These are phyloP conservation scores for Saturnispora ahearnii DNA, from an alignment of 805 yeast species.

Conservation along the genomic window DNA sequence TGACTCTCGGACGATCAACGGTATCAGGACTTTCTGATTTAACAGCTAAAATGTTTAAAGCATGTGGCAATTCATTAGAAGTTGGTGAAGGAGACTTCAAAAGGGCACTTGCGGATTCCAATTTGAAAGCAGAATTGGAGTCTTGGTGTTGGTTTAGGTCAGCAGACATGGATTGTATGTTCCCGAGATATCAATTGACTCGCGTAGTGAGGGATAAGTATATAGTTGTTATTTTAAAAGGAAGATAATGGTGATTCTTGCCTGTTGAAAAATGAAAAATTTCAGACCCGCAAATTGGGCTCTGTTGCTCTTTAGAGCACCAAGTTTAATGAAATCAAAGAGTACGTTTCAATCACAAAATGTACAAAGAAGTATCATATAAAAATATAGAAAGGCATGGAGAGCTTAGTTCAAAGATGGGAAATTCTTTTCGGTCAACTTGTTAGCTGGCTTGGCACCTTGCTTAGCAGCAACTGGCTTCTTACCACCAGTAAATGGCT, in stretches of 20 bases:
- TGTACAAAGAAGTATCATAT: conserved; percentile 2
- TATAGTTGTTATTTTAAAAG: background rate
- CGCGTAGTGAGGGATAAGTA: background rate
- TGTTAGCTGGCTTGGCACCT: conserved; percentile 22
- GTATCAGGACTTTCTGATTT: conserved; percentile 1
- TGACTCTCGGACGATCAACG: background rate
- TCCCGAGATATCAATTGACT: background rate
- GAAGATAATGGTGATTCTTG: background rate
- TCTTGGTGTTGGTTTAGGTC: background rate
- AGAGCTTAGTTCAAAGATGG: conserved; percentile 47
- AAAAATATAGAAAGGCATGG: background rate
- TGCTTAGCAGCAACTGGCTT: conserved; percentile 12
- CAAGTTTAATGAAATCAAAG: background rate
- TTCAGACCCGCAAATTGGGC: background rate
- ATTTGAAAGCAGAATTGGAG: background rate
- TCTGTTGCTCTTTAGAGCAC: background rate
- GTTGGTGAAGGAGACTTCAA: background rate
- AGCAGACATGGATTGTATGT: background rate
- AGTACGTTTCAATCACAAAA: conserved; percentile 1
- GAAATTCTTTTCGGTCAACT: conserved; percentile 47
- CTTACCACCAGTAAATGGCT: conserved; percentile 17
- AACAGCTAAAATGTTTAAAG: background rate
- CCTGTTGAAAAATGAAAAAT: background rate
- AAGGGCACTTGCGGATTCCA: background rate
- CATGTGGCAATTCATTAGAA: background rate